A percentile compares a stretch with the other conserved stretches of the same genome.
phyloP scores from a whole-genome alignment of 2,329 filamentous ascomycete genomes.

The Tetracladium maxilliforme region DNA sequence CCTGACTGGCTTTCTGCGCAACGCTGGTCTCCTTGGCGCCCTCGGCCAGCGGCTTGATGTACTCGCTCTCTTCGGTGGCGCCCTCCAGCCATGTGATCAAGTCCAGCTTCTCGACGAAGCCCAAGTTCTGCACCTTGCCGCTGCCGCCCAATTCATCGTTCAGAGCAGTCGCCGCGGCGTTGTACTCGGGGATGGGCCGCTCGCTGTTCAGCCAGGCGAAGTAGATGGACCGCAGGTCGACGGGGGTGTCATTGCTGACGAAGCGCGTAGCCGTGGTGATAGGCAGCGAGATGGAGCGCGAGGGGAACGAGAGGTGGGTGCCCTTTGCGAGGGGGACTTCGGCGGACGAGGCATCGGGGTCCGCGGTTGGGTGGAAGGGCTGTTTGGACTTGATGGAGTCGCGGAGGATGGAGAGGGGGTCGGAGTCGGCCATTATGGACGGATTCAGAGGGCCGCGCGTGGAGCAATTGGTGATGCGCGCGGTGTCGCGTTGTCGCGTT shows the following conservation, averaged over 20 bases:
- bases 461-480: no score
- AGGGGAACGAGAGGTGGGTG: conserved; percentile 63
- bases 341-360: conserved; percentile 44
- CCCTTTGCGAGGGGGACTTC: conserved; percentile 52
- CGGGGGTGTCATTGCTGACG: conserved; percentile 55
- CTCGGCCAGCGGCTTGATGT: conserved; percentile 72
- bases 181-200: conserved; percentile 79
- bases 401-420: conserved; percentile 73
- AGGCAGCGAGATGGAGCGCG: conserved; percentile 44
- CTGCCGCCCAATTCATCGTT: conserved; percentile 61
- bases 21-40: conserved; percentile 22
- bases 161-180: conserved; percentile 64
- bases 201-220: conserved; percentile 95
- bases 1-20: conserved; percentile 29
- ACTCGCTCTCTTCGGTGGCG: conserved; percentile 79
- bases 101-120: conserved; percentile 84
- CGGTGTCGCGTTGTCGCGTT: no score
- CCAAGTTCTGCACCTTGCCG: conserved; percentile 69
- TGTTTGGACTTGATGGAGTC: conserved; percentile 61
- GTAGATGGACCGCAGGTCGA: conserved; percentile 88
- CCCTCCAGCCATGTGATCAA: conserved; percentile 89
- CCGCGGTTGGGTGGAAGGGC: conserved; percentile 60
- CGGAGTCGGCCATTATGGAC: no score
- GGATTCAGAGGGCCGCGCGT: no score
- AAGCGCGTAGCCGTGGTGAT: conserved; percentile 73